Conservation (phyloP, 257 asterid genomes). For the Ballota nigra region DNA sequence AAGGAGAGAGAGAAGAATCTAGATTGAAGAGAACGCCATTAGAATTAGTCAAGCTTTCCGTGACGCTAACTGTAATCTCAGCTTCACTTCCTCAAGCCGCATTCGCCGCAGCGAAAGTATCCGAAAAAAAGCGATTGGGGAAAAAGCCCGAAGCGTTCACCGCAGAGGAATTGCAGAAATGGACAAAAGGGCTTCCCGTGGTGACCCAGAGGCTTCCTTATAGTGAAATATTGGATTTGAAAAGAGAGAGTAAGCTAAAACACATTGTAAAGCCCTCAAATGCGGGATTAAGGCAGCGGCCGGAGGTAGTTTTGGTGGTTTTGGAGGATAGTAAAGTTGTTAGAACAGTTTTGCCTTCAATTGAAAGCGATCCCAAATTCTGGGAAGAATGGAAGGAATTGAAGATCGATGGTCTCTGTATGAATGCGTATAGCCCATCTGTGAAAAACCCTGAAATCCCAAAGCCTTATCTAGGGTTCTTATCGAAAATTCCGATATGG, state of each 20-base stretch:
- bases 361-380: slow-evolving; percentile 64
- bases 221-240: slow-evolving; percentile 67
- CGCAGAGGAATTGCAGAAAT: slow-evolving; percentile 61
- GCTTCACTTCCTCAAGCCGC: slow-evolving; percentile 62
- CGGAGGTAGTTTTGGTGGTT: slow-evolving; percentile 85
- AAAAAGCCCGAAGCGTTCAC: slow-evolving; percentile 50
- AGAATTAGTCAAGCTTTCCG: slow-evolving; percentile 52
- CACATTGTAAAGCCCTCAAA: slow-evolving; percentile 64
- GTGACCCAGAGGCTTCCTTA: slow-evolving; percentile 73
- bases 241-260: slow-evolving; percentile 64
- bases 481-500: slow-evolving; percentile 48
- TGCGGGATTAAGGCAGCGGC: slow-evolving; percentile 51
- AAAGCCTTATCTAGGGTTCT: slow-evolving; percentile 65
- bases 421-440: slow-evolving; percentile 85
- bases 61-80: slow-evolving; percentile 68
- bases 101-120: slow-evolving; percentile 60
- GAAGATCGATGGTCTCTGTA: slow-evolving; percentile 61
- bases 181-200: slow-evolving; percentile 88
- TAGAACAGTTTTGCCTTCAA: slow-evolving; percentile 80
- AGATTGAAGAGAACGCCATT: slow-evolving; percentile 32
- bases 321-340: slow-evolving; percentile 80
- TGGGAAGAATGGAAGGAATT: slow-evolving; percentile 85
- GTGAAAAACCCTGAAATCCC: slow-evolving; percentile 67
- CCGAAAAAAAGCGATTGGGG: slow-evolving; percentile 47
- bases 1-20: slow-evolving; percentile 37